A percentile compares a stretch with the other conserved stretches of the same genome.
Conservation (phyloP, 768 basidiomycete species). For the Boletus barrowsii region DNA sequence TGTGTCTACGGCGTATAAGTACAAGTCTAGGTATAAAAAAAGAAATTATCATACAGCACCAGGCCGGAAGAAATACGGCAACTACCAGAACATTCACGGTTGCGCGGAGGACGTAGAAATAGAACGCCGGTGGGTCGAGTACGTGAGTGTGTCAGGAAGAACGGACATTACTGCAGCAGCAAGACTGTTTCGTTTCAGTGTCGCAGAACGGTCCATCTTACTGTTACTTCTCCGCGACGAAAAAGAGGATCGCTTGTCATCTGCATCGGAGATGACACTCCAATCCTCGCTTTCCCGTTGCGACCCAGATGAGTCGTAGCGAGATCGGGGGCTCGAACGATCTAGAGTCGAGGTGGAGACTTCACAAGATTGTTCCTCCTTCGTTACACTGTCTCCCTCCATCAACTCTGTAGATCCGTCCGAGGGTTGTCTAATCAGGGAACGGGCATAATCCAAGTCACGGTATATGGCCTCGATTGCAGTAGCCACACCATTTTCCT, state of each 20-base stretch:
- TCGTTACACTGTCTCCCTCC: conserved; percentile 6
- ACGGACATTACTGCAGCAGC: conserved; percentile 60
- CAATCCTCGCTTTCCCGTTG: conserved; percentile 73
- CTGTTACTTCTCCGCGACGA: conserved; percentile 47
- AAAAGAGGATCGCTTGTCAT: conserved; percentile 55
- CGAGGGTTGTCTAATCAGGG: conserved; percentile 65
- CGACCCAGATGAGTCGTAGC: conserved; percentile 56
- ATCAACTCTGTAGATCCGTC: conserved; percentile 23
- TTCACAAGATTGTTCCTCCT: conserved; percentile 35
- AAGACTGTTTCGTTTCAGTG: conserved; percentile 60
- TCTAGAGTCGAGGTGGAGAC: conserved; percentile 25
- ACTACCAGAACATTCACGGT: conserved; percentile 12
- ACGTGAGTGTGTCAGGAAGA: conserved; percentile 51
- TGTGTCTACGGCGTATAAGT: conserved; percentile 8
- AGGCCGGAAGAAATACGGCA: neutral
- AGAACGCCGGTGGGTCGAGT: conserved; percentile 41
- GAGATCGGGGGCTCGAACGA: conserved; percentile 40
- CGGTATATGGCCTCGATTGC: conserved; percentile 96
- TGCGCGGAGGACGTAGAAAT: conserved; percentile 32
- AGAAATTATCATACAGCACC: conserved; percentile 4
- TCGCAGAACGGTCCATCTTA: conserved; percentile 33
- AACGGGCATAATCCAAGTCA: conserved; percentile 91
- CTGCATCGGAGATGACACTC: conserved; percentile 82
- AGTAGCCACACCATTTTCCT: conserved; percentile 94
- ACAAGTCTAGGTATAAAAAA: conserved; percentile 5